These are phyloP conservation scores for Trichophyton benhamiae DNA, from an alignment of 2,329 filamentous ascomycete species.

Conservation along the genomic window DNA sequence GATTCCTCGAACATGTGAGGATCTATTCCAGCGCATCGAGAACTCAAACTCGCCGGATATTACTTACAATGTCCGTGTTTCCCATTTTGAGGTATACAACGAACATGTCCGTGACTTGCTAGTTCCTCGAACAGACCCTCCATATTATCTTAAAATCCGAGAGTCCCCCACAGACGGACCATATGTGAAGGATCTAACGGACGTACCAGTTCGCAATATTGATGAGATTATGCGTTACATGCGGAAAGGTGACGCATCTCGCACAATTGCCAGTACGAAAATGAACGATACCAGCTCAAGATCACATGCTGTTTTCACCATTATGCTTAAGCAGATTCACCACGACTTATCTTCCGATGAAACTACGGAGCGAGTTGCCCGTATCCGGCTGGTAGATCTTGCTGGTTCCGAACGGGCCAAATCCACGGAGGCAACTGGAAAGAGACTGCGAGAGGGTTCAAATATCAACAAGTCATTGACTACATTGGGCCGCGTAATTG, in stretches of 20 bases:
- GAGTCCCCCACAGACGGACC: constrained; percentile 91
- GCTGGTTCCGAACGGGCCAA: constrained; percentile 92
- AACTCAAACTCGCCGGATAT: constrained; percentile 76
- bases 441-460: constrained; percentile 79
- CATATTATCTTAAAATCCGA: constrained; percentile 91
- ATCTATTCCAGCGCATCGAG: constrained; percentile 88
- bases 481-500: constrained; percentile 89
- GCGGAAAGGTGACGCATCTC: constrained; percentile 74
- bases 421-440: constrained; percentile 85
- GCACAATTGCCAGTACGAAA: constrained; percentile 86
- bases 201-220: constrained; percentile 79
- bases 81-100: constrained; percentile 99
- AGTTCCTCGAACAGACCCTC: constrained; percentile 63
- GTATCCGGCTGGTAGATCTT: constrained; percentile 88
- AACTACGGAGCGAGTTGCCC: constrained; percentile 85
- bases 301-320: constrained; percentile 94
- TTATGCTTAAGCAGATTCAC: constrained; percentile 95
- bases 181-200: constrained; percentile 92
- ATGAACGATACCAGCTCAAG: constrained; percentile 99
- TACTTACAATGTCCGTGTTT: constrained; percentile 92
- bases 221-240: constrained; percentile 81
- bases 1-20: constrained; percentile 89
- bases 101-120: constrained; percentile 94
- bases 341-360: constrained; percentile 96
- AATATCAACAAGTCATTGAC: constrained; percentile 99